A percentile compares a stretch with the other conserved stretches of the same genome.
These are phyloP conservation scores for Elaeis oleifera DNA, from an alignment of 202 grass and related monocot genomes.

Conservation along the genomic window DNA sequence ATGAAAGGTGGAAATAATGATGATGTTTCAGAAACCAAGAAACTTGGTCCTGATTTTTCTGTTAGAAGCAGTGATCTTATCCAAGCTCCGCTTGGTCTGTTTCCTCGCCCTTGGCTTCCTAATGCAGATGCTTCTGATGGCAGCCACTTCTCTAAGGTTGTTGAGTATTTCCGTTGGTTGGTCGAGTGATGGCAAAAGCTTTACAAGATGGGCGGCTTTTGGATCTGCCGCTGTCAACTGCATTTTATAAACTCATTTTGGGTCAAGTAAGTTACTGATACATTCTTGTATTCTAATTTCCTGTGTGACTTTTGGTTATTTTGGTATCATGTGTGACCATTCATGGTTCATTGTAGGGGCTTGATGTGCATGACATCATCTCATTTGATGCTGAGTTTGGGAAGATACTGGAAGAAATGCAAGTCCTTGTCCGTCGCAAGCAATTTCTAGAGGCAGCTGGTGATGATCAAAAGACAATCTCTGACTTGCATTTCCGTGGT, in stretches of 20 bases:
- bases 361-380: slow-evolving; percentile 76
- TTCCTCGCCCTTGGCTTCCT: slow-evolving; percentile 69
- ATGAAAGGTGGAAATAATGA: slow-evolving; percentile 17
- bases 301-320: slow-evolving; percentile 1
- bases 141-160: slow-evolving; percentile 54
- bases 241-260: slow-evolving; percentile 80
- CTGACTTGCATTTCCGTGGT: slow-evolving; percentile 51
- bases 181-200: slow-evolving; percentile 71
- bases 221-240: slow-evolving; percentile 62
- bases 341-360: slow-evolving; percentile 37
- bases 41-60: slow-evolving; percentile 13
- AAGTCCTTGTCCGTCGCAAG: slow-evolving; percentile 53
- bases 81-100: slow-evolving; percentile 65
- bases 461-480: slow-evolving; percentile 26
- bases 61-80: slow-evolving; percentile 36
- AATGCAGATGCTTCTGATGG: slow-evolving; percentile 46
- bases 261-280: slow-evolving; percentile 51
- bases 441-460: slow-evolving; percentile 36
- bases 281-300: no score
- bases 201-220: slow-evolving; percentile 91
- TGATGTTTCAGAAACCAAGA: slow-evolving; percentile 29
- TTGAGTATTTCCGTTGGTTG: slow-evolving; percentile 75
- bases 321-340: neutral
- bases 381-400: slow-evolving; percentile 72
- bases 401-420: slow-evolving; percentile 80